Evolutionary conservation across 1,139 yeast species (phyloP).

Genomic region (Suhomyces guaymorum): DNA sequence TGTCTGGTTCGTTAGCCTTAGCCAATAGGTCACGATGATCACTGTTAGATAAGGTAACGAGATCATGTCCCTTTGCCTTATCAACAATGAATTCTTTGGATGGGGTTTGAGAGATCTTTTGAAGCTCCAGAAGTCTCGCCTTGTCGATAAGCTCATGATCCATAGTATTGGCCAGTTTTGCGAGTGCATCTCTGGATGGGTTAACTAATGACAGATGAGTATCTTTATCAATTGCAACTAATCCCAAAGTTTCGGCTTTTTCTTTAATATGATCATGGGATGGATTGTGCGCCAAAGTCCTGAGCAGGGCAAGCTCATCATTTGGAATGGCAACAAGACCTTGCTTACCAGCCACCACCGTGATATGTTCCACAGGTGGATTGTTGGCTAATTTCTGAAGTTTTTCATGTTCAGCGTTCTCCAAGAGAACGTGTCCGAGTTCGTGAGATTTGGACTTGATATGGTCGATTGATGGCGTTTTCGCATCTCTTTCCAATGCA

Average conservation of each 20-base stretch:
- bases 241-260: constrained; percentile 20
- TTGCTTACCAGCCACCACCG: constrained; percentile 15
- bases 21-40: constrained; percentile 24
- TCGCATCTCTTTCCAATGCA: constrained; percentile 11
- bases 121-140: constrained; percentile 9
- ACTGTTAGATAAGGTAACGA: constrained; percentile 15
- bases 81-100: constrained; percentile 16
- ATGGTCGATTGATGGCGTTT: constrained; percentile 18
- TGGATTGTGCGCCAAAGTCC: constrained; percentile 25
- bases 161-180: constrained; percentile 10
- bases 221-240: constrained; percentile 9
- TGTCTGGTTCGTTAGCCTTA: constrained; percentile 33
- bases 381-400: constrained; percentile 17
- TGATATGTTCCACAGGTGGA: constrained; percentile 30
- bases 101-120: constrained; percentile 10
- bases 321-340: constrained; percentile 19
- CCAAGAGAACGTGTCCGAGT: constrained; percentile 5
- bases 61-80: constrained; percentile 20
- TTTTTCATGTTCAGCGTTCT: constrained; percentile 9
- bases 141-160: constrained; percentile 13
- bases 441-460: constrained; percentile 15
- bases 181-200: constrained; percentile 13
- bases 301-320: constrained; percentile 11
- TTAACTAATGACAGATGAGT: constrained; percentile 12
- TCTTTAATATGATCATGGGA: constrained; percentile 24